phyloP scores from a whole-genome alignment of 768 basidiomycete species.

The Pulveroboletus sp. region DNA sequence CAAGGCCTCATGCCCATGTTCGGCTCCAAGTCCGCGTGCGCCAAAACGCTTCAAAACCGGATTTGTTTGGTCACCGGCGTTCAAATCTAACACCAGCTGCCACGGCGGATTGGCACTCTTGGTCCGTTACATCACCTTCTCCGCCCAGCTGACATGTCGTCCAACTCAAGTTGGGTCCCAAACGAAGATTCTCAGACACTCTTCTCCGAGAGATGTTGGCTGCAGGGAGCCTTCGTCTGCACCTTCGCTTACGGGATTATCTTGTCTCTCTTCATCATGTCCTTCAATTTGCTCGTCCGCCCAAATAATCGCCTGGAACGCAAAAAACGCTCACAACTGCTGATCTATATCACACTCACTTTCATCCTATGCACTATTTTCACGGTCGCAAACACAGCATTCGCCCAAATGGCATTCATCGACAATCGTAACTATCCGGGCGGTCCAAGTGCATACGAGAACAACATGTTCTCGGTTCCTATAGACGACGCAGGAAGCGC shows the following conservation, averaged over 20 bases:
- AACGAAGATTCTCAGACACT: conserved; percentile 9
- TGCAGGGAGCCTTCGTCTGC: conserved; percentile 13
- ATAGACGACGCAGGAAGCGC: conserved; percentile 11
- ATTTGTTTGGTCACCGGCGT: too few relatives aligned
- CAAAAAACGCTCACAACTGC: background rate
- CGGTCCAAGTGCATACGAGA: conserved; percentile 27
- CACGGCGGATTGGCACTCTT: too few relatives aligned
- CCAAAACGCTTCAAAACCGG: too few relatives aligned
- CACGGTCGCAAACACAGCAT: too few relatives aligned
- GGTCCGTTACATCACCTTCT: too few relatives aligned
- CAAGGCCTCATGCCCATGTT: too few relatives aligned
- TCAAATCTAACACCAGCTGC: too few relatives aligned
- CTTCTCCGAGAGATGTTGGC: conserved; percentile 19
- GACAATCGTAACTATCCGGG: conserved; percentile 31
- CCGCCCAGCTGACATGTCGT: conserved; percentile 6
- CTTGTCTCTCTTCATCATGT: conserved; percentile 4
- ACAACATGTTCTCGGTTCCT: conserved; percentile 20
- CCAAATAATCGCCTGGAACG: background rate
- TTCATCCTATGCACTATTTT: too few relatives aligned
- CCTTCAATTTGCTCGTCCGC: conserved; percentile 8
- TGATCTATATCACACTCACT: too few relatives aligned
- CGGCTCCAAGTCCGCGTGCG: too few relatives aligned
- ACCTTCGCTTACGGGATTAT: conserved; percentile 9
- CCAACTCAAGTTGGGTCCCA: conserved; percentile 18
- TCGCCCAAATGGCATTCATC: conserved; percentile 22